Evolutionary conservation across 2,329 filamentous ascomycete species (phyloP).

Genomic region (Microdochium paspali): DNA sequence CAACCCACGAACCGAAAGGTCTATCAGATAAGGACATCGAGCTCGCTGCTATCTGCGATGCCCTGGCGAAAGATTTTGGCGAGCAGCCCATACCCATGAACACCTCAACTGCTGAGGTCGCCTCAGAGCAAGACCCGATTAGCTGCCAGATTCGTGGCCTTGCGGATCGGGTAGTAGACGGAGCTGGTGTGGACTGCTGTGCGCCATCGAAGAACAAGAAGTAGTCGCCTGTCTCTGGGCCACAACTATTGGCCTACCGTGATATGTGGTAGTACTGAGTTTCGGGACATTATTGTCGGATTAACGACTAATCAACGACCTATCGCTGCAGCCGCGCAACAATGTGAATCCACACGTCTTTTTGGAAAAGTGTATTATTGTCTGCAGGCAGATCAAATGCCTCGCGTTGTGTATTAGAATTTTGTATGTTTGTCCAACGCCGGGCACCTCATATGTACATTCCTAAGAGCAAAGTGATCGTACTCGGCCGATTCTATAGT

Average conservation of each 20-base stretch:
- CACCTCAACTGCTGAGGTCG: neutral
- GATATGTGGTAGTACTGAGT: too few relatives aligned
- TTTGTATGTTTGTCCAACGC: neutral
- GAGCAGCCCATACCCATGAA: conserved; percentile 24
- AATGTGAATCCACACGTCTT: too few relatives aligned
- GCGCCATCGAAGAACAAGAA: conserved; percentile 28
- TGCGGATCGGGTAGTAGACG: conserved; percentile 32
- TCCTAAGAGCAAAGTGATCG: neutral
- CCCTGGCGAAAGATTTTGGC: conserved; percentile 44
- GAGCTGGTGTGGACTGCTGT: conserved; percentile 43
- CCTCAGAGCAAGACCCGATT: neutral
- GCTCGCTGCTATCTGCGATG: conserved; percentile 55
- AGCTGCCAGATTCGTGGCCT: conserved; percentile 30
- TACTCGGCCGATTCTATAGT: neutral
- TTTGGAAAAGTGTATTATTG: neutral
- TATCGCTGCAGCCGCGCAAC: too few relatives aligned
- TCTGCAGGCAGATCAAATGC: neutral
- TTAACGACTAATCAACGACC: too few relatives aligned
- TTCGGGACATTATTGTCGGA: too few relatives aligned
- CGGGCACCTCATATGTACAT: neutral
- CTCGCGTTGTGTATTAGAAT: neutral
- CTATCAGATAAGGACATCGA: conserved; percentile 54
- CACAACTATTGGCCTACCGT: too few relatives aligned
- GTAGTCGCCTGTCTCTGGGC: too few relatives aligned
- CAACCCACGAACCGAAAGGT: conserved; percentile 57